Conservation (phyloP, 345 rosid species). For the Kernera saxatilis region DNA sequence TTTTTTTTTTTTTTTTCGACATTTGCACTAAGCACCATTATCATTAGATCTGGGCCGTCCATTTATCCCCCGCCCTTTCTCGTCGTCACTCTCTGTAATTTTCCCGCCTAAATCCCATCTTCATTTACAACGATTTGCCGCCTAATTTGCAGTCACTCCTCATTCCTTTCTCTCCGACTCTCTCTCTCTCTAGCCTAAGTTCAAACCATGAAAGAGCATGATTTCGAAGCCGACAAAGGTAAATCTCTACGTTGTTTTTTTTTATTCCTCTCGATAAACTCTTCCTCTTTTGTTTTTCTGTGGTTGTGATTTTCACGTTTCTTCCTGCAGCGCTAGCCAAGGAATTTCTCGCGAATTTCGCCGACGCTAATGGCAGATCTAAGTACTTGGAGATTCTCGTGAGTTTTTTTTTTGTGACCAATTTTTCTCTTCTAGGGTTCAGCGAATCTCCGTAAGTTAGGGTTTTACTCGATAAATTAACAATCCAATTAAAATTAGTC, state of each 20-base stretch:
- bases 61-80: not conserved
- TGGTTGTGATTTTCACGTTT: not conserved
- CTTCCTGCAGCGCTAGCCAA: slow-evolving; percentile 50
- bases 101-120: slow-evolving; percentile 49
- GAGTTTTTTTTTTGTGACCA: slow-evolving; percentile 28
- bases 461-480: slow-evolving; percentile 8
- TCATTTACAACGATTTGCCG: slow-evolving; percentile 14
- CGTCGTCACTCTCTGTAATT: not conserved
- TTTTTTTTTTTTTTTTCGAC: not conserved
- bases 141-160: slow-evolving; percentile 2
- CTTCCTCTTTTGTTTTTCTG: not conserved
- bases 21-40: not conserved
- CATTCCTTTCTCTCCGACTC: not conserved
- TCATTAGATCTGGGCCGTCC: slow-evolving; percentile 14
- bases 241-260: not conserved
- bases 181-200: not conserved
- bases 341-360: slow-evolving; percentile 72
- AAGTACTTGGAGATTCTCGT: slow-evolving; percentile 84
- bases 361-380: slow-evolving; percentile 59
- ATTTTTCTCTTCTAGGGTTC: slow-evolving; percentile 2
- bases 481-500: not conserved
- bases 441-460: slow-evolving; percentile 2
- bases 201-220: slow-evolving; percentile 55
- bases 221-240: slow-evolving; percentile 66
- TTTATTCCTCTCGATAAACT: not conserved